These are phyloP conservation scores for Millerozyma miso DNA, from an alignment of 805 yeast genomes.

Conservation along the genomic window DNA sequence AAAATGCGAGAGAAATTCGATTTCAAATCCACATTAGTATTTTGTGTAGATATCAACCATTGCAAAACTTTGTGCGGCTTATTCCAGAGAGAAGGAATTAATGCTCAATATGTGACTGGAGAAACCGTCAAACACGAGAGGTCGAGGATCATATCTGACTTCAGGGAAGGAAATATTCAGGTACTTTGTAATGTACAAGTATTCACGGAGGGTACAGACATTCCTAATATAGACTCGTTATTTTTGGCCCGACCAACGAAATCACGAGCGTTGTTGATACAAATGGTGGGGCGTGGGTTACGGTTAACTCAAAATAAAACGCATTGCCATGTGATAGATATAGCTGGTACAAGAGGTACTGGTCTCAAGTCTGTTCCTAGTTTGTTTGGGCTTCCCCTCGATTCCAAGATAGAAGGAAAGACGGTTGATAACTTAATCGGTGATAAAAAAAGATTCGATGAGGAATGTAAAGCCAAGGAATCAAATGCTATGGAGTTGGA, in stretches of 20 bases:
- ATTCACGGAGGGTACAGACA: conserved; percentile 92
- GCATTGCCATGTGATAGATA: conserved; percentile 71
- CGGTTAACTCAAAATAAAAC: conserved; percentile 58
- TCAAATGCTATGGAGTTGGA: conserved; percentile 9
- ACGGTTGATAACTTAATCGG: conserved; percentile 28
- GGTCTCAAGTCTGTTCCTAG: conserved; percentile 57
- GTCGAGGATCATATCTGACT: conserved; percentile 48
- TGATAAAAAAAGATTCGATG: conserved; percentile 9
- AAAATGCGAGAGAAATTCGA: conserved; percentile 26
- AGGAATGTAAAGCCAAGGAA: conserved; percentile 6
- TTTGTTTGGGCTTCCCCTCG: conserved; percentile 32
- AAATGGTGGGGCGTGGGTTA: conserved; percentile 90
- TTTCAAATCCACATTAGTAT: conserved; percentile 64
- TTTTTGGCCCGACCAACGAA: conserved; percentile 77
- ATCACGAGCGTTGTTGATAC: conserved; percentile 66
- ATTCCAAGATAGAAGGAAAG: conserved; percentile 21
- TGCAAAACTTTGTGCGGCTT: conserved; percentile 48
- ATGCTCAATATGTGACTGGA: conserved; percentile 70
- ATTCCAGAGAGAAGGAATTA: conserved; percentile 57
- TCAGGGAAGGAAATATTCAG: conserved; percentile 56
- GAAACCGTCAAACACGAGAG: conserved; percentile 54
- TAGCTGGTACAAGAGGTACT: conserved; percentile 57
- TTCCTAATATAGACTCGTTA: conserved; percentile 81
- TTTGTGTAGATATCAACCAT: conserved; percentile 74
- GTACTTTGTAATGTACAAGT: conserved; percentile 86